Base-by-base conservation (phyloP, 179 eudicot species). In the Beta macrorhiza region DNA sequence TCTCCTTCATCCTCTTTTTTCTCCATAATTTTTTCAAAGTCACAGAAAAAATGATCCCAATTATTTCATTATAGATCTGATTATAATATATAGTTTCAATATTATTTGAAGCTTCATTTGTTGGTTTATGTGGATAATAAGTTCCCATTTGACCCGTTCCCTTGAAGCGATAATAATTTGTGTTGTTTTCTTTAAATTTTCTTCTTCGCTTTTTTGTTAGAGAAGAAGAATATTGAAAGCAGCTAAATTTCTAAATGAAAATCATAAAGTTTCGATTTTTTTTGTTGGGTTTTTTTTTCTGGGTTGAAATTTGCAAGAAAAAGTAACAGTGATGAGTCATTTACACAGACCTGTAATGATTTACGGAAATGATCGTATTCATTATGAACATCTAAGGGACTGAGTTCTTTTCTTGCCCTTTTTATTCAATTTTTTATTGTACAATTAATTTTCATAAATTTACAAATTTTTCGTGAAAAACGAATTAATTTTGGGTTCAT, bases 381-480 rank as follows among this genome's bases (percentile, higher is more conserved):
- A 79, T 90, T 76, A 37, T 87, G 95, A 93, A 93, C 95, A 93
- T 93, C 95, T 93, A 91, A 93, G 97, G 97, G 95, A 90, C 93
- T 91, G 95, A 90, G 91, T 29, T 76, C 52, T 16, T 13, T 45
- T 37, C 57, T 58, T 57, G 7, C 62, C 62, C 13, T 62, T 13
- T 4, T 57, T 25, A 13, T 29, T 5, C 0, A 22, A 19, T 44
- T 17, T 42, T 19, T 44, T 73, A 29, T 29, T 29, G 32, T 5
- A 2, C 3, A 13, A 7, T 17, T n/a, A 37, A 37, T 2, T 37
- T 37, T 37, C 42, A 3, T 37, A 37, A 37, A 37, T 37, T 37
- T 0, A 37, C 42, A 37, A 2, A 0, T 37, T 37, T 37, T 37
- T 37, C 4, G 42, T 2, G 2, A 3, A 37, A 37, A 37, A 37